Evolutionary conservation across 352 stramenopile species (phyloP).

Genomic region (Phytopythium chamaehyphon): DNA sequence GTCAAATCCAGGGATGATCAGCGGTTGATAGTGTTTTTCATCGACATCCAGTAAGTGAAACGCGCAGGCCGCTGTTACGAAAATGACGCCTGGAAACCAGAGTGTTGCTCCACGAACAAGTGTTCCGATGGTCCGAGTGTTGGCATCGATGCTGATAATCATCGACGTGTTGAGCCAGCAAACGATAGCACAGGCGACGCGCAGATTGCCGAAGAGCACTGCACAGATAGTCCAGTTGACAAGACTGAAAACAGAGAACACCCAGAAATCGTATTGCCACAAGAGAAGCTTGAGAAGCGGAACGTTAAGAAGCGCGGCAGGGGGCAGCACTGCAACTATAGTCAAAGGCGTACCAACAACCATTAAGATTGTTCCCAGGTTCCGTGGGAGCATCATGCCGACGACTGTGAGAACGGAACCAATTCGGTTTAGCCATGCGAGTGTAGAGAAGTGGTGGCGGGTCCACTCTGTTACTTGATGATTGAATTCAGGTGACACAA

Average conservation of each 20-base stretch:
- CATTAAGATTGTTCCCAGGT: constrained; percentile 4
- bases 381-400: constrained; percentile 7
- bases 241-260: constrained; percentile 16
- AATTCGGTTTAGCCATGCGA: constrained; percentile 11
- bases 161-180: constrained; percentile 15
- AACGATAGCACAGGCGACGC: constrained; percentile 6
- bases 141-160: constrained; percentile 18
- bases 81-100: constrained; percentile 10
- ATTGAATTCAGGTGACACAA: background rate
- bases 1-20: constrained; percentile 3
- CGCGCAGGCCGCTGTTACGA: constrained; percentile 10
- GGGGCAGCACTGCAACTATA: constrained; percentile 5
- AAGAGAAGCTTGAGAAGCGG: constrained; percentile 9
- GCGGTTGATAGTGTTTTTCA: constrained; percentile 3
- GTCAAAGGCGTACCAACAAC: constrained; percentile 6
- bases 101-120: constrained; percentile 5
- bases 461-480: background rate
- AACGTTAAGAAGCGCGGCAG: constrained; percentile 12
- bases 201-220: constrained; percentile 8
- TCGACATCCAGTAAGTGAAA: constrained; percentile 13
- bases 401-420: constrained; percentile 12
- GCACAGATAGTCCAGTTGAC: constrained; percentile 13
- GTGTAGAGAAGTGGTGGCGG: background rate
- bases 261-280: constrained; percentile 19
- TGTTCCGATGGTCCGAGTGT: constrained; percentile 15